These are phyloP conservation scores for Crithidia bombi DNA, from an alignment of 208 protist species.

Conservation along the genomic window DNA sequence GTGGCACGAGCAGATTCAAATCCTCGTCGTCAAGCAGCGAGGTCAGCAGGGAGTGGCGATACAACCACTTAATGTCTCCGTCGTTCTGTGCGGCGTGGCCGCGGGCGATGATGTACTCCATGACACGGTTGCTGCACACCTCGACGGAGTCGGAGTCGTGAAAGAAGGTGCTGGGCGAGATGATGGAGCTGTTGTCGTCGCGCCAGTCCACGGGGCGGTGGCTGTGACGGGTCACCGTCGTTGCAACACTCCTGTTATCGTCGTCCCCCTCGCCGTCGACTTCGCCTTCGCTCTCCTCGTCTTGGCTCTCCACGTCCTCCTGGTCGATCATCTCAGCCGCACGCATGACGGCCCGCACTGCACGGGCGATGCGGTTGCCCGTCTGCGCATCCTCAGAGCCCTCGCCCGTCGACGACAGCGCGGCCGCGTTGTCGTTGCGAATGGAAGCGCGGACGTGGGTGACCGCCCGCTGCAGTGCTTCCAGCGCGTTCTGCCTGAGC, in stretches of 20 bases:
- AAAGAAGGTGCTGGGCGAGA: slow-evolving; percentile 52
- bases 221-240: slow-evolving; percentile 30
- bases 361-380: slow-evolving; percentile 27
- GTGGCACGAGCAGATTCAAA: slow-evolving; percentile 36
- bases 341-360: slow-evolving; percentile 24
- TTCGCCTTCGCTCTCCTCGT: slow-evolving; percentile 16
- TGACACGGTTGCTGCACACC: slow-evolving; percentile 50
- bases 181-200: slow-evolving; percentile 51
- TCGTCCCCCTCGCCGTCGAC: slow-evolving; percentile 5
- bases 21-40: slow-evolving; percentile 54
- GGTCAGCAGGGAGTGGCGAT: slow-evolving; percentile 59
- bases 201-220: slow-evolving; percentile 40
- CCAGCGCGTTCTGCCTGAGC: slow-evolving; percentile 17
- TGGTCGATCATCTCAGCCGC: slow-evolving; percentile 35
- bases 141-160: slow-evolving; percentile 29
- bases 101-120: slow-evolving; percentile 55
- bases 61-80: slow-evolving; percentile 62
- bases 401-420: no score
- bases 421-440: background rate
- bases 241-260: slow-evolving; percentile 21
- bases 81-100: slow-evolving; percentile 49
- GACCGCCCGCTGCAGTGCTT: slow-evolving; percentile 28
- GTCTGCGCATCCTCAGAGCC: slow-evolving; percentile 25
- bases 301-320: slow-evolving; percentile 20
- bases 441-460: slow-evolving; percentile 25